Evolutionary conservation across 805 yeast genomes (phyloP), one percentile per base, ranked within the genome.

Genomic region (Pichia pseudocactophila): DNA sequence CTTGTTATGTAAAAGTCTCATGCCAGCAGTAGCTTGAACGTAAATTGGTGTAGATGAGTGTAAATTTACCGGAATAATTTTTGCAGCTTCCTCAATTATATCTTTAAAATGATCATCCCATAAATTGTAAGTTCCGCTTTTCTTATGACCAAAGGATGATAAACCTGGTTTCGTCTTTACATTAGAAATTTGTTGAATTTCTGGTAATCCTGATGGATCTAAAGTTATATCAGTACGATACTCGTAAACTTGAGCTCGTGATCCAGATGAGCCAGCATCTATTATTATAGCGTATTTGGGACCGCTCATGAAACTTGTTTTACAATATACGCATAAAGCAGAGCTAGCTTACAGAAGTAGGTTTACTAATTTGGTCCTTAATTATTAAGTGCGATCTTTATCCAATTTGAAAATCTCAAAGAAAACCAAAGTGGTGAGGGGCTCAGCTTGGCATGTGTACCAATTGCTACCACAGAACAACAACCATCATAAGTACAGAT

Each of bases 241-340:
- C 46, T 73, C 69, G 58, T 85, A 90, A 10, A 90, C 74, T 59
- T 86, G 89, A 13, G 84, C 71, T 41, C 98, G 68, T 4, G 97
- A 87, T 1, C 98, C 98, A 0, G 95, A 84, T 1, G 97, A 88
- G 1, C 98, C 98, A 0, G 97, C 87, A 61, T 90, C 98, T 3
- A 90, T 73, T 13, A 90, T 94, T 26, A 92, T 80, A 22, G 96
- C 97, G 66, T 85, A 89, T 39, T 69, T 55, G 8, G 37, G 18
- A 11, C 36, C n/a, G 8, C 25, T 22, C 42, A 28, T 28, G 13
- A 28, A 12, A 28, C 15, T 28, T 28, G 31, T 28, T 7, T 11
- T 26, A 26, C 28, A 26, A 26, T 26, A n/a, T n/a, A n/a, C n/a
- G n/a, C n/a, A n/a, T n/a, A n/a, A n/a, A n/a, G 28, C 28, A 11